phyloP scores from a whole-genome alignment of 2,329 filamentous ascomycete genomes.

The Aspergillus sp. region DNA sequence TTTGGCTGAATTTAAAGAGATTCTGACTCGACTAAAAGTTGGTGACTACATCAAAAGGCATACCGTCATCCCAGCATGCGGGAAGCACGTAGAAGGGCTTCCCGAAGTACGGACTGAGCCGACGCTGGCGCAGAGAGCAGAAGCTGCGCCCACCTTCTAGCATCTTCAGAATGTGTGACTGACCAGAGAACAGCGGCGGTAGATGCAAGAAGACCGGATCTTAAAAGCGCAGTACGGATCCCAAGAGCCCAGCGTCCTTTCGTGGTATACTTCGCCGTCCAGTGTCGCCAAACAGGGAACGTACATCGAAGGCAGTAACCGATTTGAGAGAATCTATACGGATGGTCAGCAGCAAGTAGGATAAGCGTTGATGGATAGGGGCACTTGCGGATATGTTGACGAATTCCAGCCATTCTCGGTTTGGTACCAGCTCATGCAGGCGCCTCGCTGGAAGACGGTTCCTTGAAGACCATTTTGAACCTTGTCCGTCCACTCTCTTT shows the following conservation, averaged over 20 bases:
- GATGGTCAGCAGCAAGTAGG: conserved; percentile 6
- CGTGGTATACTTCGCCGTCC: conserved; percentile 44
- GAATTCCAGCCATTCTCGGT: conserved; percentile 43
- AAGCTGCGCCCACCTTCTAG: conserved; percentile 4
- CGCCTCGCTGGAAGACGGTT: conserved; percentile 41
- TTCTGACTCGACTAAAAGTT: no score
- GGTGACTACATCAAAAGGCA: no score
- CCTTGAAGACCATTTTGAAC: conserved; percentile 41
- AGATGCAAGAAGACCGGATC: conserved; percentile 8
- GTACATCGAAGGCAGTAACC: conserved; percentile 44
- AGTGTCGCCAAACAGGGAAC: conserved; percentile 49
- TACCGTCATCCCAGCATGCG: neutral
- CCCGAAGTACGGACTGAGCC: conserved; percentile 5
- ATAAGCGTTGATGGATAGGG: neutral
- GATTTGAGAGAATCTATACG: conserved; percentile 41
- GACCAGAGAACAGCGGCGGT: conserved; percentile 9
- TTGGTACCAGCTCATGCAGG: conserved; percentile 45
- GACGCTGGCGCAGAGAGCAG: conserved; percentile 7
- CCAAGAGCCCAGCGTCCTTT: conserved; percentile 37
- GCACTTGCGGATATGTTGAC: conserved; percentile 38
- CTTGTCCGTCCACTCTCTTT: conserved; percentile 40
- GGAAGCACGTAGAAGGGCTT: neutral
- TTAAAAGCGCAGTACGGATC: conserved; percentile 10
- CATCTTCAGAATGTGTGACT: neutral
- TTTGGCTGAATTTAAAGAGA: no score